Evolutionary conservation across 495 filamentous ascomycete genomes (phyloP).

Genomic region (Tuber aestivum): DNA sequence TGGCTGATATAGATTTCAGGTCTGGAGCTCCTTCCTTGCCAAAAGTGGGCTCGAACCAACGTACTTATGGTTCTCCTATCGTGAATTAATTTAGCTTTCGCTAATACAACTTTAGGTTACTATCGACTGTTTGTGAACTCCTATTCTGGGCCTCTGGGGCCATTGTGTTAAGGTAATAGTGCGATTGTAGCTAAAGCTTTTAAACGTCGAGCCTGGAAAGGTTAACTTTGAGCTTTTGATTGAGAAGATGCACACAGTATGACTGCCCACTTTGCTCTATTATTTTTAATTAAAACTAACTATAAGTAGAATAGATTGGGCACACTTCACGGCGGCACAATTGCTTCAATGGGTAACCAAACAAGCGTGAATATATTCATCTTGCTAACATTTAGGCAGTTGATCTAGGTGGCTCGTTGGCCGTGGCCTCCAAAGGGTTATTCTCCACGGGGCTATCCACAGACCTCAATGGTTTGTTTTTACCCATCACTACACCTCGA

Average conservation of each 20-base stretch:
- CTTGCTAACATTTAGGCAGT: conserved; percentile 49
- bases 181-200: conserved; percentile 61
- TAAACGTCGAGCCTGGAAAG: conserved; percentile 63
- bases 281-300: background rate
- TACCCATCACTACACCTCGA: background rate
- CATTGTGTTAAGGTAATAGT: background rate
- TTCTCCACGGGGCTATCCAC: conserved; percentile 89
- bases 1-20: conserved; percentile 13
- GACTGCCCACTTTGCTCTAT: conserved; percentile 12
- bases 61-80: conserved; percentile 7
- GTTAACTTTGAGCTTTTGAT: conserved; percentile 88
- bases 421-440: conserved; percentile 82
- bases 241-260: conserved; percentile 79
- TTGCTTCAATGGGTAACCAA: conserved; percentile 73
- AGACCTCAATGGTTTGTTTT: conserved; percentile 69
- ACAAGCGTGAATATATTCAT: background rate
- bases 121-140: background rate
- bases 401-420: conserved; percentile 86
- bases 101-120: background rate
- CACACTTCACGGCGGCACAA: conserved; percentile 89
- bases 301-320: conserved; percentile 70
- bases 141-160: background rate
- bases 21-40: conserved; percentile 35
- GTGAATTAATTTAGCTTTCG: background rate
- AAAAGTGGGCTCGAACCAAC: conserved; percentile 35